Conservation (phyloP, 73 alveolate genomes). For the Loxodes magnus region DNA sequence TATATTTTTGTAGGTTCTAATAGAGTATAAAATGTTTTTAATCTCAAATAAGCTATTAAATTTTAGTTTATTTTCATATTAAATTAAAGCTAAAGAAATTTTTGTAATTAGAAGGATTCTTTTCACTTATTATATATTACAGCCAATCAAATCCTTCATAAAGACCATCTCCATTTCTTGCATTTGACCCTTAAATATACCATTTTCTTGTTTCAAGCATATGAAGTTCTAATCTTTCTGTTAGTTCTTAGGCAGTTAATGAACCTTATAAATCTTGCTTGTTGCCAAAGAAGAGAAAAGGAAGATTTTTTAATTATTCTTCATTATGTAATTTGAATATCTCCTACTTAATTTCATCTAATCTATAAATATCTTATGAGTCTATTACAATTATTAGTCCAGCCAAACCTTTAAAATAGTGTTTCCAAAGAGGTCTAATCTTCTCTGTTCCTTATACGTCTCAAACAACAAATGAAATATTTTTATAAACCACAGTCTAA, state of each 20-base stretch:
- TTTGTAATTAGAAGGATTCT: too few relatives aligned
- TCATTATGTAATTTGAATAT: conserved; percentile 72
- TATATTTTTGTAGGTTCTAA: too few relatives aligned
- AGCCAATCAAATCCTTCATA: conserved; percentile 97
- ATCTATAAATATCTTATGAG: conserved; percentile 86
- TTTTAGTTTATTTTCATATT: too few relatives aligned
- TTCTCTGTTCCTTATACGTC: conserved; percentile 94
- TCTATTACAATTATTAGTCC: conserved; percentile 96
- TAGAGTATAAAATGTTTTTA: too few relatives aligned
- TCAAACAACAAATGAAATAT: conserved; percentile 71
- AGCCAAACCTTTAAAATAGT: conserved; percentile 83
- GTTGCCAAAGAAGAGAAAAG: conserved; percentile 89
- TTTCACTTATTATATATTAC: conserved; percentile 37
- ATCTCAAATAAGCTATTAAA: too few relatives aligned
- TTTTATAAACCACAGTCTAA: conserved; percentile 75
- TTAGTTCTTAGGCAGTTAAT: conserved; percentile 48
- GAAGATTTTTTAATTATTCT: conserved; percentile 81
- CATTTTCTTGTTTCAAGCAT: conserved; percentile 71
- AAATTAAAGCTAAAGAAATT: too few relatives aligned
- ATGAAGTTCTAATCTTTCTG: conserved; percentile 48
- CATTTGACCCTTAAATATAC: conserved; percentile 85
- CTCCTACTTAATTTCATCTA: conserved; percentile 90
- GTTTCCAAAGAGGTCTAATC: conserved; percentile 92
- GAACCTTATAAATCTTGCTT: conserved; percentile 86
- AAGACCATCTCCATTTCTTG: conserved; percentile 91